Conservation (phyloP, 352 stramenopile species). For the Phytophthora crassamura region DNA sequence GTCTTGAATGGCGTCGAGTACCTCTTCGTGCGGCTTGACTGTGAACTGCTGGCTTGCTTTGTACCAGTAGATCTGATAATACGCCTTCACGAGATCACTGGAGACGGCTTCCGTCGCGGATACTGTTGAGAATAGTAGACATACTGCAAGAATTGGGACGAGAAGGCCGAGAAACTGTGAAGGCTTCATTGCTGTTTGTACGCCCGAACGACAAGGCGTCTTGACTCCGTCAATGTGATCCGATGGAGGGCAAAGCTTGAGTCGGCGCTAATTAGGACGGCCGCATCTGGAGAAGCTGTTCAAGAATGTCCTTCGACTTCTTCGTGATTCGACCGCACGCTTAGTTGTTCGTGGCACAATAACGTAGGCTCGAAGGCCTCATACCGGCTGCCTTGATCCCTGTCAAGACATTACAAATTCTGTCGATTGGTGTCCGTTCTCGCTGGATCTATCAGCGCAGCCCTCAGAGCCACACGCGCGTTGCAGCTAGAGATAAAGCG, state of each 20-base stretch:
- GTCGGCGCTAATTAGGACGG: conserved; percentile 1
- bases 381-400: conserved; percentile 3
- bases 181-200: conserved; percentile 8
- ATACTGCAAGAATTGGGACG: not conserved
- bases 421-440: conserved; percentile 7
- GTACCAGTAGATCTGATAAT: conserved; percentile 33
- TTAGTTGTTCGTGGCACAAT: conserved; percentile 1
- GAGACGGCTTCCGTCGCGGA: not conserved
- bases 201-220: conserved; percentile 6
- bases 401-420: conserved; percentile 25
- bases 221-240: conserved; percentile 3
- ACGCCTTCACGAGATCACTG: conserved; percentile 29
- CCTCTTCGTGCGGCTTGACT: not conserved
- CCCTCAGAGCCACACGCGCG: not conserved
- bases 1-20: not conserved
- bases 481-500: not conserved
- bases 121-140: not conserved
- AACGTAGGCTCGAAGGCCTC: not conserved
- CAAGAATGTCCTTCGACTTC: conserved; percentile 1
- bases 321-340: not conserved
- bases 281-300: not conserved
- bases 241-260: not conserved
- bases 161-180: not conserved
- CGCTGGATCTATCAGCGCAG: not conserved
- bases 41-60: not conserved